Evolutionary conservation across 305 asterid genomes (phyloP).

Genomic region (Fraxinus sp.): DNA sequence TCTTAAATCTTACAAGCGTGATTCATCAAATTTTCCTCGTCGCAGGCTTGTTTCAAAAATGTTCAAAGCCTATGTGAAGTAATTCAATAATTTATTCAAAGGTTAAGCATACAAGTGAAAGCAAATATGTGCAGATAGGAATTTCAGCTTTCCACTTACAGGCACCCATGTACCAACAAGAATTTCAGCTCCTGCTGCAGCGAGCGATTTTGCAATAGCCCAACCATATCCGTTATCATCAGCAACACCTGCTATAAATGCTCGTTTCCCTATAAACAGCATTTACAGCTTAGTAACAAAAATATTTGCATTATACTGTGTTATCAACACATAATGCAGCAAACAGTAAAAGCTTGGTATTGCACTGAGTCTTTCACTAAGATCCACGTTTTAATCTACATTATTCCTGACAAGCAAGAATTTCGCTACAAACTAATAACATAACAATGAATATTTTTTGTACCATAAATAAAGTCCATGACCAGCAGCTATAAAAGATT

Average conservation of each 20-base stretch:
- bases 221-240: constrained; percentile 95
- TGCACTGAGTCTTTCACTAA: background rate
- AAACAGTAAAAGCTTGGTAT: background rate
- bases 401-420: background rate
- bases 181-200: constrained; percentile 93
- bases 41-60: constrained; percentile 87
- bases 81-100: constrained; percentile 27
- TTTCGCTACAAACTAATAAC: background rate
- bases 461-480: background rate
- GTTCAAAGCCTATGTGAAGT: constrained; percentile 59
- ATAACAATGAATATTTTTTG: background rate
- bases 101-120: constrained; percentile 20
- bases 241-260: constrained; percentile 88
- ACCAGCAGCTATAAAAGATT: background rate
- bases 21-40: constrained; percentile 85
- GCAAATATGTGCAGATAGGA: background rate
- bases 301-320: background rate
- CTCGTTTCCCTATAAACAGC: constrained; percentile 66
- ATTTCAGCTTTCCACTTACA: constrained; percentile 44
- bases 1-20: constrained; percentile 59
- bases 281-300: constrained; percentile 17
- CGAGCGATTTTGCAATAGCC: constrained; percentile 91
- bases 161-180: constrained; percentile 94
- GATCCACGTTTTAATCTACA: background rate
- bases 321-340: constrained; percentile 4